Base-by-base conservation (phyloP, 176 grass and related monocot species). In the Leersia perrieri region DNA sequence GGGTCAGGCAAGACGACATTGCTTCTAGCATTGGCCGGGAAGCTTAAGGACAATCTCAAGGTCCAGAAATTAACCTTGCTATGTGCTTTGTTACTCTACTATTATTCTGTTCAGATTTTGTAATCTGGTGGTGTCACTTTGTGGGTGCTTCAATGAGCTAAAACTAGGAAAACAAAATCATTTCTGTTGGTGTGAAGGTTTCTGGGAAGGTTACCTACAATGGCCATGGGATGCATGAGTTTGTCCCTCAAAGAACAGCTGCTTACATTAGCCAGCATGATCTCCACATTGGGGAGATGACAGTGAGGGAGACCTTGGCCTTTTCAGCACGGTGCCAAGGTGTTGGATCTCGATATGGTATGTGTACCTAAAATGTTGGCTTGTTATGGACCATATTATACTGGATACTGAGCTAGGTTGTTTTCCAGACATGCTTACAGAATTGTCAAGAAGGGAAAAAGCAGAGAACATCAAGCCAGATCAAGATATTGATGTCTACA, bases 221-320 rank as follows among this genome's bases (percentile, higher is more conserved):
- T 11, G 94, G 94, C 27, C 91, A 94, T 58, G 76, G 36, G 40
- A 86, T 97, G 94, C 75, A 90, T 23, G 94, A 97, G 79, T 97
- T 97, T 68, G 91, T 97, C 2, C 91, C 94, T 0, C 67, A 97
- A 45, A 89, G 89, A 77, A 97, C 94, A 0, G 88, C 91, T 7
- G 91, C 91, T 9, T 97, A 97, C 82, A 94, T 97, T 70, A 92
- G 94, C 71, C 94, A 97, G 75, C 89, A 94, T 28, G 94, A 97
- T 73, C 87, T 97, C 38, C 94, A 97, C 82, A 88, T 97, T 2
- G 87, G 91, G 25, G 94, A 97, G 76, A 97, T 97, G 94, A 97
- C 94, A 16, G 94, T 97, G 13, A 88, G 94, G 82, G 94, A 97
- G 71, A 97, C 94, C 8, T 77, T 97, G 36, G 84, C 82, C 18